Percentiles rank a stretch among this genome's conserved stretches.
phyloP scores from a whole-genome alignment of 192 early-diverging fungal species.

The Linnemannia hyalina region DNA sequence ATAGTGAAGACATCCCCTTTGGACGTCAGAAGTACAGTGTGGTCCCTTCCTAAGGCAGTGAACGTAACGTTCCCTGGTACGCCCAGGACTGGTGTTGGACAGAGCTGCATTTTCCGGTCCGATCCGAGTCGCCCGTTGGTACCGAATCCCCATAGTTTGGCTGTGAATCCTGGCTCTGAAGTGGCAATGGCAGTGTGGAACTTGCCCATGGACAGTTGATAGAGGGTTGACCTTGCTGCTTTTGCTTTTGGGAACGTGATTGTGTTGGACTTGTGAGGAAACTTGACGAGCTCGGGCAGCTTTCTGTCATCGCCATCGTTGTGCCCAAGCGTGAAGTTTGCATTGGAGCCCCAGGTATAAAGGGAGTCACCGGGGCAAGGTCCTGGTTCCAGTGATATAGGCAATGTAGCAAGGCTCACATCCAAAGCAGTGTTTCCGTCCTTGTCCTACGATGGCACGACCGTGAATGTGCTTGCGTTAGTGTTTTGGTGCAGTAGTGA shows the following conservation, averaged over 20 bases:
- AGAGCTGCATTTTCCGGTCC: constrained; percentile 72
- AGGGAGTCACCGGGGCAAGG: constrained; percentile 52
- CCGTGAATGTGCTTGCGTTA: background rate
- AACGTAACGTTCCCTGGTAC: constrained; percentile 54
- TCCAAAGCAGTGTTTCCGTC: constrained; percentile 62
- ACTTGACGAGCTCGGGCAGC: constrained; percentile 72
- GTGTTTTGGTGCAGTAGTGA: background rate
- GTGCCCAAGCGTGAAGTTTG: constrained; percentile 77
- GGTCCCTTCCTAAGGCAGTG: constrained; percentile 77
- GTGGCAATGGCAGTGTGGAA: constrained; percentile 74
- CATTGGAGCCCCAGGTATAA: constrained; percentile 84
- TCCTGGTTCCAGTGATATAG: constrained; percentile 38
- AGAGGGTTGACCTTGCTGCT: constrained; percentile 31
- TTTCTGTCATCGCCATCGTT: constrained; percentile 73
- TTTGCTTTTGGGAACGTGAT: constrained; percentile 38
- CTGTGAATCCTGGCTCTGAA: constrained; percentile 57
- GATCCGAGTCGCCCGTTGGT: constrained; percentile 75
- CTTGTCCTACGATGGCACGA: constrained; percentile 54
- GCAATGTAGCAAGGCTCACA: constrained; percentile 45
- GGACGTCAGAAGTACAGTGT: constrained; percentile 72
- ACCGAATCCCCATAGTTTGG: constrained; percentile 76
- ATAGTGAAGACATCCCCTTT: constrained; percentile 73
- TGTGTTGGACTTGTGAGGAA: constrained; percentile 51
- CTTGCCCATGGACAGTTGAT: constrained; percentile 71
- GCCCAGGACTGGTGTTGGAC: constrained; percentile 60